Percentiles rank a stretch among this genome's conserved stretches.
Evolutionary conservation across 768 basidiomycete species (phyloP).

Genomic region (Leccinum barrowsii): DNA sequence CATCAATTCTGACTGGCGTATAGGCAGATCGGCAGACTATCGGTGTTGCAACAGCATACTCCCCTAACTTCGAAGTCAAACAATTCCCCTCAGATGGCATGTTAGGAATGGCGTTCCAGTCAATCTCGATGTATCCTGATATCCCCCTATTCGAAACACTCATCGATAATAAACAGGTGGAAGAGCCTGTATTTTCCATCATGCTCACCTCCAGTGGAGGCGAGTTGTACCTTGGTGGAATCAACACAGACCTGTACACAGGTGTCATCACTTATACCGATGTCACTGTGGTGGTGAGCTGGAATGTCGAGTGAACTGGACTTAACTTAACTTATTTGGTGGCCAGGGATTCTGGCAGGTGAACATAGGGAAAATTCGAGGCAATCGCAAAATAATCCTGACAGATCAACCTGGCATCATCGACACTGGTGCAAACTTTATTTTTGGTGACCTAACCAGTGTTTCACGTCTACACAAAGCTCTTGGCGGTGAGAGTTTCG

Average conservation of each 20-base stretch:
- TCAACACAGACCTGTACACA: not conserved
- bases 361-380: not conserved
- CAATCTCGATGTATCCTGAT: not conserved
- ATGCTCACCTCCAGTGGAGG: not conserved
- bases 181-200: not conserved
- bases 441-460: not conserved
- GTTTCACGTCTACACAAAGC: not conserved
- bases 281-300: not conserved
- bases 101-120: not conserved
- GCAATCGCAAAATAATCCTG: not conserved
- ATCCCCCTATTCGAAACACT: not conserved
- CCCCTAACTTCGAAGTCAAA: not conserved
- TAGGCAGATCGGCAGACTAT: not conserved
- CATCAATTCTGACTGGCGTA: not conserved
- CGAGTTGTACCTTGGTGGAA: not conserved
- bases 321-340: not conserved
- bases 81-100: not conserved
- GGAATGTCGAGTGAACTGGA: not conserved
- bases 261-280: not conserved
- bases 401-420: not conserved
- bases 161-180: not conserved
- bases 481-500: not conserved
- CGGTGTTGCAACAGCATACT: not conserved
- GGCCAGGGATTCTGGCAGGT: not conserved
- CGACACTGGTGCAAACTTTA: not conserved